Percentiles rank a stretch among this genome's conserved stretches.
phyloP scores from a whole-genome alignment of 352 stramenopile species.

The Lagenidium giganteum region DNA sequence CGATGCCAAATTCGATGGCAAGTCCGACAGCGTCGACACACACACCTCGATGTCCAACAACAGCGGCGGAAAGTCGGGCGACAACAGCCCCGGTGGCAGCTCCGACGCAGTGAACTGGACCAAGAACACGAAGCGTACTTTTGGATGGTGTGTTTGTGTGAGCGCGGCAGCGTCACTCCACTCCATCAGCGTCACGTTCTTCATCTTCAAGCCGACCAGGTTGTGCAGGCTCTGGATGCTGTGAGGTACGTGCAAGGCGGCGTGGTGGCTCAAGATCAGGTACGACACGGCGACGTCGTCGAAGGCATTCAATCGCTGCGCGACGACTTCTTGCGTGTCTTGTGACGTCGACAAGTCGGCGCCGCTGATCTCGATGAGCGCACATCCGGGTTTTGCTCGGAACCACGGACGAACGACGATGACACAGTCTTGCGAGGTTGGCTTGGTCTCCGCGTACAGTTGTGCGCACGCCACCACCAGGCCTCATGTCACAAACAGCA shows the following conservation, averaged over 20 bases:
- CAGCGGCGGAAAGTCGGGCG: not conserved
- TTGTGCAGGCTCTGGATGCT: conserved; percentile 18
- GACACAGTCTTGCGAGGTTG: not conserved
- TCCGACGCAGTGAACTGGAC: not conserved
- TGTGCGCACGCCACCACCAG: not conserved
- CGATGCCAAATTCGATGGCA: not conserved
- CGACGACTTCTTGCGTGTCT: not conserved
- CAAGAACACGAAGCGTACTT: not conserved
- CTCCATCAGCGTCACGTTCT: conserved; percentile 25
- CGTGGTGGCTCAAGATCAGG: conserved; percentile 29
- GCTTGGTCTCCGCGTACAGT: conserved; percentile 1
- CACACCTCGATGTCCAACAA: not conserved
- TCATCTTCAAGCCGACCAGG: conserved; percentile 29
- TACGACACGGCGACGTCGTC: conserved; percentile 10
- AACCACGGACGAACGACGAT: conserved; percentile 9
- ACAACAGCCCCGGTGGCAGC: not conserved
- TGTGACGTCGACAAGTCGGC: conserved; percentile 15
- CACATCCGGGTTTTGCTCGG: not conserved
- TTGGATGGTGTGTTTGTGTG: conserved; percentile 13
- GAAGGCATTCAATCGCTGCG: conserved; percentile 8
- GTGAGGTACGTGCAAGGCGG: conserved; percentile 16
- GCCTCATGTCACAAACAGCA: not conserved
- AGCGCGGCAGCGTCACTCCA: conserved; percentile 23
- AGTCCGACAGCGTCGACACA: not conserved
- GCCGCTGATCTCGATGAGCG: conserved; percentile 2